Percentiles rank a stretch among this genome's conserved stretches.
Conservation (phyloP, 1,284 basidiomycete genomes). For the Pyrrhoderma lamaoense region DNA sequence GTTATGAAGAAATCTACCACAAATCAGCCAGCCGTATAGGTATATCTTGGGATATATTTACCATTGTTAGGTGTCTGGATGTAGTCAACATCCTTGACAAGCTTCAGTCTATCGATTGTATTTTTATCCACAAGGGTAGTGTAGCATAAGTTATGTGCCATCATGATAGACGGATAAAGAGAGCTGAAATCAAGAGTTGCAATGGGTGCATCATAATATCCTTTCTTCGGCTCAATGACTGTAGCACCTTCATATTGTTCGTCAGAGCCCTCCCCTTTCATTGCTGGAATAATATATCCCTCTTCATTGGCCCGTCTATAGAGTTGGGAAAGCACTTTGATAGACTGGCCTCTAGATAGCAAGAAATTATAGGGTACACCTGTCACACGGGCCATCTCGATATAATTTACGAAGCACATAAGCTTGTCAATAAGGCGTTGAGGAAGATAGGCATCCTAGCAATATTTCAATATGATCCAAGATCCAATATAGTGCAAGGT, state of each 20-base stretch:
- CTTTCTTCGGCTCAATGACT: slow-evolving; percentile 90
- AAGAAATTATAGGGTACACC: slow-evolving; percentile 97
- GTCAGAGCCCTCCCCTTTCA: slow-evolving; percentile 82
- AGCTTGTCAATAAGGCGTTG: slow-evolving; percentile 91
- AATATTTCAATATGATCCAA: neutral
- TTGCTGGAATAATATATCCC: slow-evolving; percentile 78
- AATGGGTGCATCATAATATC: slow-evolving; percentile 91
- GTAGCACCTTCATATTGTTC: slow-evolving; percentile 97
- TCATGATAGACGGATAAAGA: slow-evolving; percentile 98
- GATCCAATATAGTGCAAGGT: slow-evolving; percentile 6
- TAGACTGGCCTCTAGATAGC: slow-evolving; percentile 86
- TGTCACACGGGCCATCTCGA: slow-evolving; percentile 93
- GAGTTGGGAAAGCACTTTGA: slow-evolving; percentile 92
- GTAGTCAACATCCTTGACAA: slow-evolving; percentile 84
- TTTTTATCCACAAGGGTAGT: slow-evolving; percentile 80
- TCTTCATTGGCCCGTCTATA: slow-evolving; percentile 85
- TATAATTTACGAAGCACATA: slow-evolving; percentile 97
- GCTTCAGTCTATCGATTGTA: slow-evolving; percentile 67
- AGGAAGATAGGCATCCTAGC: slow-evolving; percentile 90
- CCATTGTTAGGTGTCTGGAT: slow-evolving; percentile 90
- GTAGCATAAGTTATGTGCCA: slow-evolving; percentile 97
- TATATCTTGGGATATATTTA: slow-evolving; percentile 28
- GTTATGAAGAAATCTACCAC: slow-evolving; percentile 77
- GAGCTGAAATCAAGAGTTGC: slow-evolving; percentile 97
- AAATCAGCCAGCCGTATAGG: neutral